Conservation (phyloP, 1,284 basidiomycete species). For the Apiotrichum montevideense region DNA sequence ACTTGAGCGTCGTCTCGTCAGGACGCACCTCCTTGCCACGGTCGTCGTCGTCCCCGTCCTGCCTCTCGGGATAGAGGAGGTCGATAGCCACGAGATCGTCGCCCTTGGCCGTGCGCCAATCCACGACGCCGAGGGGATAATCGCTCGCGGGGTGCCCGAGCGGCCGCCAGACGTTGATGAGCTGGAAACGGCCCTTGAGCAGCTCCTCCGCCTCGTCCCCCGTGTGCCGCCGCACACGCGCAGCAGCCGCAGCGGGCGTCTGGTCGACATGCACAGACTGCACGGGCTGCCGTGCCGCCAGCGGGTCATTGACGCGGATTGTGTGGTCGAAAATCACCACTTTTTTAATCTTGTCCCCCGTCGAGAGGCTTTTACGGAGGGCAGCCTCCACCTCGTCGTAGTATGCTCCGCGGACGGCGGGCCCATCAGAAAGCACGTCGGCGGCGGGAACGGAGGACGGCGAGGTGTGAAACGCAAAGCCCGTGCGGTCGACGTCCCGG, state of each 20-base stretch:
- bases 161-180: conserved; percentile 22
- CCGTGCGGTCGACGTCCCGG: conserved; percentile 14
- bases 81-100: conserved; percentile 11
- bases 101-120: conserved; percentile 11
- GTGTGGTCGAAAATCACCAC: conserved; percentile 19
- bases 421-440: conserved; percentile 7
- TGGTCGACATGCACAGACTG: conserved; percentile 19
- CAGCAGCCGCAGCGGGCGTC: conserved; percentile 12
- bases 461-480: conserved; percentile 16
- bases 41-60: conserved; percentile 13
- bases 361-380: conserved; percentile 11
- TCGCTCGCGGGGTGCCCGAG: conserved; percentile 11
- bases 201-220: conserved; percentile 13
- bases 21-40: conserved; percentile 14
- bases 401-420: conserved; percentile 8
- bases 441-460: conserved; percentile 8
- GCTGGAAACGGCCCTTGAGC: conserved; percentile 15
- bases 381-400: conserved; percentile 14
- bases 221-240: conserved; percentile 12
- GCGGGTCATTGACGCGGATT: conserved; percentile 14
- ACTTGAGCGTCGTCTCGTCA: neutral
- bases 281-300: conserved; percentile 15
- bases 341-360: conserved; percentile 5
- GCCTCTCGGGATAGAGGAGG: conserved; percentile 14
- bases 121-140: conserved; percentile 13